Conservation (phyloP, 306 rosid genomes). For the Vicia faba region DNA sequence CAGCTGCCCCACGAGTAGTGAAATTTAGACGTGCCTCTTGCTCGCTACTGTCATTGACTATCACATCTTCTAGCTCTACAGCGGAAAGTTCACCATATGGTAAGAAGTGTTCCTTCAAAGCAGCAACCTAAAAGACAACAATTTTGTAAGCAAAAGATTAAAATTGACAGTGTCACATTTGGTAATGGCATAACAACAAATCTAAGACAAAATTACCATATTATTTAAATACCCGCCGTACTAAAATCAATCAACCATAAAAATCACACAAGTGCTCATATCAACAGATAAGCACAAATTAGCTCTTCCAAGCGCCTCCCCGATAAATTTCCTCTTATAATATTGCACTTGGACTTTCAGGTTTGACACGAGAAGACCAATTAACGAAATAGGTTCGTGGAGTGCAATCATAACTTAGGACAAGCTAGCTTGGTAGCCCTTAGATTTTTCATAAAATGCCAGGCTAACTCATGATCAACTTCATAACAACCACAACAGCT, state of each 20-base stretch:
- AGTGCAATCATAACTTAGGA: neutral
- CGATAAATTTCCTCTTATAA: neutral
- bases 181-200: constrained; percentile 4
- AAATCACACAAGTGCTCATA: neutral
- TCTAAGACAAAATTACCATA: constrained; percentile 13
- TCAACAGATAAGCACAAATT: neutral
- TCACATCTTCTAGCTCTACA: constrained; percentile 58
- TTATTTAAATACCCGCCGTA: neutral
- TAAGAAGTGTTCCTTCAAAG: constrained; percentile 75
- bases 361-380: constrained; percentile 1
- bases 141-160: constrained; percentile 30
- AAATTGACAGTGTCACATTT: constrained; percentile 1
- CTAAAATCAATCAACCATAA: constrained; percentile 4
- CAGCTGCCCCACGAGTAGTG: constrained; percentile 69
- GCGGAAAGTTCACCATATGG: constrained; percentile 66
- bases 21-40: constrained; percentile 59
- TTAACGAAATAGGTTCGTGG: constrained; percentile 23
- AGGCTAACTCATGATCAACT: constrained; percentile 7
- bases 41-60: constrained; percentile 41
- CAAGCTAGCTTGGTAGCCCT: neutral
- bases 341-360: neutral
- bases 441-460: neutral
- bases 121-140: constrained; percentile 56
- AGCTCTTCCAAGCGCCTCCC: neutral
- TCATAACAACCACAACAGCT: constrained; percentile 13